Percentiles rank a stretch among this genome's conserved stretches.
These are phyloP conservation scores for Aspergillus aculeatus DNA, from an alignment of 2,329 filamentous ascomycete species.

Conservation along the genomic window DNA sequence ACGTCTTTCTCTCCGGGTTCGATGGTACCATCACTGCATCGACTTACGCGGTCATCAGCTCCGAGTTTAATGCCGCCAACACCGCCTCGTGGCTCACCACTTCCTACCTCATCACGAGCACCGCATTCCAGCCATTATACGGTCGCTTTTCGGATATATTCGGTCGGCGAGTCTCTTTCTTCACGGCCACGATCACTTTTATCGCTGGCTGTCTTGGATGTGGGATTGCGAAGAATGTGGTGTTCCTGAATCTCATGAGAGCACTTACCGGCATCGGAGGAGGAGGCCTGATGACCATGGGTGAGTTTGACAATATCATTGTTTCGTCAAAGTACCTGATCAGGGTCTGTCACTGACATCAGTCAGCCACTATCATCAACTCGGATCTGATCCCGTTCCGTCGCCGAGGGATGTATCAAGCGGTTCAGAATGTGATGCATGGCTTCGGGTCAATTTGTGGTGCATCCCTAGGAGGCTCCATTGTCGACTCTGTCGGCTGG, in stretches of 20 bases:
- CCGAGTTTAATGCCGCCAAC: constrained; percentile 49
- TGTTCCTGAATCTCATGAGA: constrained; percentile 68
- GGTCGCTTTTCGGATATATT: constrained; percentile 72
- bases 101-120: constrained; percentile 65
- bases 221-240: constrained; percentile 64
- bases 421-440: constrained; percentile 59
- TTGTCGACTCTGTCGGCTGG: constrained; percentile 48
- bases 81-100: constrained; percentile 55
- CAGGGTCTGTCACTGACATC: background rate
- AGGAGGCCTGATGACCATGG: constrained; percentile 68
- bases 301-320: constrained; percentile 17
- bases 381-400: constrained; percentile 73
- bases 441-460: constrained; percentile 63
- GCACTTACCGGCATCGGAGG: constrained; percentile 72
- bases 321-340: background rate
- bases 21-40: constrained; percentile 48
- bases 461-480: constrained; percentile 45
- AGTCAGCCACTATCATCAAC: constrained; percentile 63
- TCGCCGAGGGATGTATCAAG: constrained; percentile 70
- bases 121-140: constrained; percentile 68
- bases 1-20: constrained; percentile 62
- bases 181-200: constrained; percentile 64
- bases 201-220: constrained; percentile 67
- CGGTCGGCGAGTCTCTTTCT: constrained; percentile 60
- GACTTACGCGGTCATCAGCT: constrained; percentile 47